Evolutionary conservation across 2,329 filamentous ascomycete genomes (phyloP).

Genomic region (Curvularia sp.): DNA sequence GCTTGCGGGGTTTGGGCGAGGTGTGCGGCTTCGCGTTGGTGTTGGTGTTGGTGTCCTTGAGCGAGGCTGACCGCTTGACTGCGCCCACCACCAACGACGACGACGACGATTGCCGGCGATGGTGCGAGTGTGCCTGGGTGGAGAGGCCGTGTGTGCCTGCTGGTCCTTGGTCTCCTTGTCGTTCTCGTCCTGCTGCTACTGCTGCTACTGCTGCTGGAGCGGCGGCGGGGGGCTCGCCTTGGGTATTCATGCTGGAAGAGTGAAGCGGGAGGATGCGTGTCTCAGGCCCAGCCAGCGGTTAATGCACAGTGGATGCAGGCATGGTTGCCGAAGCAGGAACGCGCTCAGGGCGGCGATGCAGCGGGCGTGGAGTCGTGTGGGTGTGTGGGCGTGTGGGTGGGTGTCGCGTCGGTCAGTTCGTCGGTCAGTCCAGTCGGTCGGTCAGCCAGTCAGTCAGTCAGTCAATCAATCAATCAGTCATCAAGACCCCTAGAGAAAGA

Average conservation of each 20-base stretch:
- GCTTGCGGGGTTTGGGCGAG: slow-evolving; percentile 33
- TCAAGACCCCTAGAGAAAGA: slow-evolving; percentile 7
- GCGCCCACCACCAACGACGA: too few relatives aligned
- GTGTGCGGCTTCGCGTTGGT: slow-evolving; percentile 21
- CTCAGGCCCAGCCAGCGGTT: slow-evolving; percentile 40
- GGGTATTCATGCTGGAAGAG: slow-evolving; percentile 36
- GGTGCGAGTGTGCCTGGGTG: slow-evolving; percentile 9
- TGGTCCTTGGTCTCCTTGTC: too few relatives aligned
- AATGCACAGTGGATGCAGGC: slow-evolving; percentile 37
- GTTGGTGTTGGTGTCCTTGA: slow-evolving; percentile 27
- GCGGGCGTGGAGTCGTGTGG: background rate
- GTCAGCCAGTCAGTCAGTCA: too few relatives aligned
- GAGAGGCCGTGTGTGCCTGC: too few relatives aligned
- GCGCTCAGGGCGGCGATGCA: slow-evolving; percentile 22
- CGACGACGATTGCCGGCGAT: slow-evolving; percentile 56
- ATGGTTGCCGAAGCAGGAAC: slow-evolving; percentile 40
- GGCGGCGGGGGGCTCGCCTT: slow-evolving; percentile 17
- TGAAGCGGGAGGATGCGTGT: slow-evolving; percentile 28
- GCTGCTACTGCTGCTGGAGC: background rate
- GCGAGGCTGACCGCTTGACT: slow-evolving; percentile 54
- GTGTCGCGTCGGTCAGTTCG: background rate
- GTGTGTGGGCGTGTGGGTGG: background rate
- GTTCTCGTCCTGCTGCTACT: too few relatives aligned
- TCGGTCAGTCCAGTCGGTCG: too few relatives aligned
- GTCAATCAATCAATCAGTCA: too few relatives aligned